phyloP scores from a whole-genome alignment of 1,284 basidiomycete species.

The Sphaerobolus stellatus region DNA sequence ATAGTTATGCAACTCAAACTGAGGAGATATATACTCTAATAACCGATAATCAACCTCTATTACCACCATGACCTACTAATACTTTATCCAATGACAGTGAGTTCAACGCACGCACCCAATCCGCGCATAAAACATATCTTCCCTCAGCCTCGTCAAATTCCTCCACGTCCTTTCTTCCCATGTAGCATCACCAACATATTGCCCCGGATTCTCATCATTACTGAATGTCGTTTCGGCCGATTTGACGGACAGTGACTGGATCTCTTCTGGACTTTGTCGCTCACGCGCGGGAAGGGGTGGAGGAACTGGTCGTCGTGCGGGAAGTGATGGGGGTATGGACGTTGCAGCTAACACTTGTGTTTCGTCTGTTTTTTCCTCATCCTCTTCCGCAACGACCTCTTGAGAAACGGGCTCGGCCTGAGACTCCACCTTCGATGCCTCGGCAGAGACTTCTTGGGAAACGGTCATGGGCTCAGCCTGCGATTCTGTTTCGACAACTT shows the following conservation, averaged over 20 bases:
- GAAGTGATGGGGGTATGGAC: background rate
- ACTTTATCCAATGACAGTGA: too few relatives aligned
- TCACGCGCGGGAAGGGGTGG: background rate
- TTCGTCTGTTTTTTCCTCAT: background rate
- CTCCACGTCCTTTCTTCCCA: slow-evolving; percentile 94
- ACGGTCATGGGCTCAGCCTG: background rate
- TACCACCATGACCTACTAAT: too few relatives aligned
- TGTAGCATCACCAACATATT: slow-evolving; percentile 60
- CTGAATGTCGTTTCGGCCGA: background rate
- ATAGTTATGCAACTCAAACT: too few relatives aligned
- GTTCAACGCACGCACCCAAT: slow-evolving; percentile 69
- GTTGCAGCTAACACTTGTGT: slow-evolving; percentile 1
- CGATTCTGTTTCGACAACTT: too few relatives aligned
- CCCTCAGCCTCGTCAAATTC: slow-evolving; percentile 75
- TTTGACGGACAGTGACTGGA: background rate
- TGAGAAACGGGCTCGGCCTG: background rate
- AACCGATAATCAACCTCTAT: too few relatives aligned
- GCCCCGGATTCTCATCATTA: slow-evolving; percentile 25
- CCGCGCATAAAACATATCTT: slow-evolving; percentile 89
- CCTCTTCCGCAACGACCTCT: slow-evolving; percentile 16
- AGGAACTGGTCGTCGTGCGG: background rate
- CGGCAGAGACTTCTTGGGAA: background rate
- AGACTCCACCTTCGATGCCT: background rate
- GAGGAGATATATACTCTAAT: too few relatives aligned
- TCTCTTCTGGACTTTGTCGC: background rate